Base-by-base conservation (phyloP, 2,329 filamentous ascomycete species). In the Emmonsiellopsis sp. region DNA sequence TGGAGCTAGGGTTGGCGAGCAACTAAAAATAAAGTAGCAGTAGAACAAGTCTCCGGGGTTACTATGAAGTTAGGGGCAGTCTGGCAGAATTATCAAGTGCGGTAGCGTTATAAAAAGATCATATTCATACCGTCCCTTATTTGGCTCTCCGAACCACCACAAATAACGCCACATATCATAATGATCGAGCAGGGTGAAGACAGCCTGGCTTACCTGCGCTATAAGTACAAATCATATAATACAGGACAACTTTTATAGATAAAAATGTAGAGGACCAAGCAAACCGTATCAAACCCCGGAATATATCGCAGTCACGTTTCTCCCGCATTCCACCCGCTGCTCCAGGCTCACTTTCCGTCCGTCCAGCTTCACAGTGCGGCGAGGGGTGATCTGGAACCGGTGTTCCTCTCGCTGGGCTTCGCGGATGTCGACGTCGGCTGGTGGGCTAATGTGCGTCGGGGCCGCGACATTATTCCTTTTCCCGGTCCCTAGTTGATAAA, bases 401-500 rank as follows among this genome's bases (percentile, higher is more conserved):
- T 90, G 82, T 63, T 83, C 78, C 60, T 89, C 86, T 56, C 78
- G 79, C 52, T 83, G 79, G 7, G 80, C 78, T 57, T 80, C 78
- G 62, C 80, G 76, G 55, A 78, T 77, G 61, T 85, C 85, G 0
- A 77, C 79, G 47, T 79, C 79, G 10, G 76, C 71, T 57, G 95
- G 89, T 11, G 89, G 86, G 34, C 83, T 81, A 51, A 96, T 89
- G 65, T 95, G 92, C 1, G 79, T 77, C 1, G 93, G 93, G 10
- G 79, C 77, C 51, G 82, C 81, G 8, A 87, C 66, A 65, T 97
- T 97, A 63, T 82, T 93, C 57, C 92, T 76, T 75, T 87, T 94
- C 31, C 93, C 91, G 0, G 87, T 96, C 10, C 93, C 93, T 30
- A 98, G 80, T 71, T 98, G 93, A 69, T 87, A 96, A 67, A 85